Percentiles rank a stretch among this genome's conserved stretches.
phyloP scores from a whole-genome alignment of 495 filamentous ascomycete species.

The Trypethelium eluteriae region DNA sequence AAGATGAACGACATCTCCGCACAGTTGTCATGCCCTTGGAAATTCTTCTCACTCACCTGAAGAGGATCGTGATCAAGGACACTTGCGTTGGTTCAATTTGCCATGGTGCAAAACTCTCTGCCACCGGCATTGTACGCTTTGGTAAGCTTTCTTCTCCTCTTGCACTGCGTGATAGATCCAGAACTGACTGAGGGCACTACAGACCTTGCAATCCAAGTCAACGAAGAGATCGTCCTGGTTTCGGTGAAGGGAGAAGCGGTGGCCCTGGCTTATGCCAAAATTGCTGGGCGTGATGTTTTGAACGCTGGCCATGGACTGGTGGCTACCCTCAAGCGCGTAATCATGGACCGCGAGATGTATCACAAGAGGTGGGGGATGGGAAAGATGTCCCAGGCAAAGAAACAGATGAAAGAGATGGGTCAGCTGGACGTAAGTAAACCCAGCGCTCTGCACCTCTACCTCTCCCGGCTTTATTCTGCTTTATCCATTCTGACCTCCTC shows the following conservation, averaged over 20 bases:
- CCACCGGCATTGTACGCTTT: slow-evolving; percentile 86
- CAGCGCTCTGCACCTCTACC: background rate
- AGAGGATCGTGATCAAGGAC: slow-evolving; percentile 95
- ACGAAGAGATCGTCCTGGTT: slow-evolving; percentile 92
- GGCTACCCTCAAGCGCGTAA: slow-evolving; percentile 94
- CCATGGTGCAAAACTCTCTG: slow-evolving; percentile 97
- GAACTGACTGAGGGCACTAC: background rate
- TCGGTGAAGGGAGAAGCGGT: slow-evolving; percentile 98
- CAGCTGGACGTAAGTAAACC: slow-evolving; percentile 69
- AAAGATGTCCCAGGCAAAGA: slow-evolving; percentile 76
- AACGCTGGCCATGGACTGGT: slow-evolving; percentile 94
- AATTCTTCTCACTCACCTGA: slow-evolving; percentile 82
- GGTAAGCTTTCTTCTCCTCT: slow-evolving; percentile 42
- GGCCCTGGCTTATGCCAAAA: slow-evolving; percentile 87
- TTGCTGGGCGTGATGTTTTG: slow-evolving; percentile 78
- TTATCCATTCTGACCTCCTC: no score
- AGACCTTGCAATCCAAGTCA: slow-evolving; percentile 75
- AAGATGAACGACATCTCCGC: slow-evolving; percentile 62
- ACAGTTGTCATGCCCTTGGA: slow-evolving; percentile 84
- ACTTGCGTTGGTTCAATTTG: slow-evolving; percentile 91
- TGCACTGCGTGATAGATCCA: slow-evolving; percentile 17
- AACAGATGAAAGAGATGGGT: slow-evolving; percentile 96
- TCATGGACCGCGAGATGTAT: slow-evolving; percentile 98
- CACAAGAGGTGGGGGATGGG: slow-evolving; percentile 91
- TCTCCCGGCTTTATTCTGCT: no score